Percentiles rank a stretch among this genome's conserved stretches.
These are phyloP conservation scores for Floccularia luteovirens DNA, from an alignment of 768 basidiomycete species.

Conservation along the genomic window DNA sequence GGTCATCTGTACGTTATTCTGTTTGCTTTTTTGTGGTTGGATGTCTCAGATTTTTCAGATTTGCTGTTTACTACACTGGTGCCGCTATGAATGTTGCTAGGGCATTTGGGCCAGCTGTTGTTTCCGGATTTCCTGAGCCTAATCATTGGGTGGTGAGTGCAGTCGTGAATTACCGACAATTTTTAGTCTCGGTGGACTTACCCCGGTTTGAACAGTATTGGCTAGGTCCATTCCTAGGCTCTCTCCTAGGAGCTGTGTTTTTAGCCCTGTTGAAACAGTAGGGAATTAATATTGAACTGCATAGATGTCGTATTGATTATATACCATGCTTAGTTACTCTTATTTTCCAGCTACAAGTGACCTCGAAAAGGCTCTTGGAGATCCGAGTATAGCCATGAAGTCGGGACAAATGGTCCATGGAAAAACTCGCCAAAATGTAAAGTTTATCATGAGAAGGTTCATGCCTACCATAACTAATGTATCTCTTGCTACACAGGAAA, in stretches of 20 bases:
- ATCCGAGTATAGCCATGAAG: conserved; percentile 15
- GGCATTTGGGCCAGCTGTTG: conserved; percentile 61
- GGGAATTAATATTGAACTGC: conserved; percentile 4
- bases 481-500: too few species aligned
- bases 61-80: conserved; percentile 55
- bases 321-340: conserved; percentile 23
- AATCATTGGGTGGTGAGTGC: conserved; percentile 55
- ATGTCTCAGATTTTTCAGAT: conserved; percentile 24
- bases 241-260: conserved; percentile 48
- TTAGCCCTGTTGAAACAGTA: conserved; percentile 50
- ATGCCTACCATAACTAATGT: too few species aligned
- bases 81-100: conserved; percentile 65
- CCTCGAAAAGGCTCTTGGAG: conserved; percentile 29
- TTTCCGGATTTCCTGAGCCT: conserved; percentile 44
- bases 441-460: too few species aligned
- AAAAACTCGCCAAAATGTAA: not conserved
- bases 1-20: conserved; percentile 44
- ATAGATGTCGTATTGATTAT: too few species aligned
- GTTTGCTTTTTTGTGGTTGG: not conserved
- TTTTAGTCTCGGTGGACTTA: not conserved
- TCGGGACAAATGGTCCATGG: not conserved
- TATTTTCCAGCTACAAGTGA: conserved; percentile 39
- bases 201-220: conserved; percentile 40
- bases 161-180: not conserved
- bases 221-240: conserved; percentile 64